Conservation (phyloP, 176 grass and related monocot species). For the Tillandsia fasciculata region DNA sequence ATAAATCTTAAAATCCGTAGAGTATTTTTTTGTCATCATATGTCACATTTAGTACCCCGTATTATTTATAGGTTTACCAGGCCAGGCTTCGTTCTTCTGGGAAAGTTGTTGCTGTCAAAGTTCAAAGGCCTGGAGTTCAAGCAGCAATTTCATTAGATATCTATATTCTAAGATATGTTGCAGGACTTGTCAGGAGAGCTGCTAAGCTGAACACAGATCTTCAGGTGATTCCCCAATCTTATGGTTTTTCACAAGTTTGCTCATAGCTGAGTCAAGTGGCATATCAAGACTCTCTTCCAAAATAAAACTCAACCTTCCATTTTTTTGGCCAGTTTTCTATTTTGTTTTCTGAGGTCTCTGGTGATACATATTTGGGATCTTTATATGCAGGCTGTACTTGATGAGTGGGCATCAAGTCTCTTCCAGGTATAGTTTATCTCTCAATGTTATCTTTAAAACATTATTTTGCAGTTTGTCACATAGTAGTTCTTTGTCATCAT, state of each 20-base stretch:
- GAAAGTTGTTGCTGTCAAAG: slow-evolving; percentile 94
- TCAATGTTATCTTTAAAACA: slow-evolving; percentile 2
- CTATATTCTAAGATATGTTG: slow-evolving; percentile 86
- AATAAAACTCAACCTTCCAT: slow-evolving; percentile 19
- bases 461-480: background rate
- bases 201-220: slow-evolving; percentile 83
- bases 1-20: slow-evolving; percentile 5
- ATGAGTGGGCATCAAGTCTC: slow-evolving; percentile 93
- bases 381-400: slow-evolving; percentile 66
- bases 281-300: background rate
- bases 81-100: slow-evolving; percentile 54
- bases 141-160: slow-evolving; percentile 92
- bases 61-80: slow-evolving; percentile 71
- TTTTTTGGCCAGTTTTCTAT: background rate
- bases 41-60: background rate
- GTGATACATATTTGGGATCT: slow-evolving; percentile 13
- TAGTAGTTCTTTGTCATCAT: background rate
- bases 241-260: slow-evolving; percentile 1
- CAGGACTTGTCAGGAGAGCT: slow-evolving; percentile 54
- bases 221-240: slow-evolving; percentile 38
- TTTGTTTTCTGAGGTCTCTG: slow-evolving; percentile 1
- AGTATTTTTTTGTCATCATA: background rate
- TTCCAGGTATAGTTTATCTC: slow-evolving; percentile 63
- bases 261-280: background rate
- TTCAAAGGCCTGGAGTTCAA: slow-evolving; percentile 93